Evolutionary conservation across 306 rosid genomes (phyloP), one percentile per base, ranked within the genome.

Genomic region (Lathyrus aphaca): DNA sequence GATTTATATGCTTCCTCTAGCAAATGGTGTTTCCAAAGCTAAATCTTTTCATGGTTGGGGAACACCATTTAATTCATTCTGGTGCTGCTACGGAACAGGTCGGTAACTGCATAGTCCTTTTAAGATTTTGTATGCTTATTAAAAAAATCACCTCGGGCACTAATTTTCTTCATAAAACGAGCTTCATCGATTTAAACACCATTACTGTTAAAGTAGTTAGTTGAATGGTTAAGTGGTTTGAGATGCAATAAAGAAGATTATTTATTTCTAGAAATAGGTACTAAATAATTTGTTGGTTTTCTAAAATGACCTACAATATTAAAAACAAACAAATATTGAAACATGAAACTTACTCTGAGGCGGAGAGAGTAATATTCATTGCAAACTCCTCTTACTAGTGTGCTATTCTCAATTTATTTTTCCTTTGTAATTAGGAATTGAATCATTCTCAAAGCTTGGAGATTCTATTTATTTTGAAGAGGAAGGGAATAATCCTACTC

Each of bases 21-120:
- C 81, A 10, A 51, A 70, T 49, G 98, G 96, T 43, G 81, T 66
- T 77, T 90, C 97, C 42, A 94, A 94, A 85, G 86, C 92, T 57
- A 57, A 3, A 44, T 74, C 85, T 50, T 40, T 0, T 17, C 94
- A 83, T 75, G 71, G 87, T 43, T 94, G 98, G 98, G 98, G 97
- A 71, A 80, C 74, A 14, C 82, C 83, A 1, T 81, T 81, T 67
- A 63, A 68, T 4, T 1, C 77, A 40, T 94, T 94, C 71, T 94
- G 98, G 98, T 90, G 98, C 80, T 94, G 98, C 78, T 94, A 90
- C 60, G 98, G 98, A 74, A 94, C 98, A 42, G 97, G 98, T 89
- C 8, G 3, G 9, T 35, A 35, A 35, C 39, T 35, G 39, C 39
- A 35, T 35, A 30, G 35, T 30, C 35, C 35, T 30, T 30, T 30